These are phyloP conservation scores for Geotrichum phurueaensis DNA, from an alignment of 1,139 yeast genomes.

Conservation along the genomic window DNA sequence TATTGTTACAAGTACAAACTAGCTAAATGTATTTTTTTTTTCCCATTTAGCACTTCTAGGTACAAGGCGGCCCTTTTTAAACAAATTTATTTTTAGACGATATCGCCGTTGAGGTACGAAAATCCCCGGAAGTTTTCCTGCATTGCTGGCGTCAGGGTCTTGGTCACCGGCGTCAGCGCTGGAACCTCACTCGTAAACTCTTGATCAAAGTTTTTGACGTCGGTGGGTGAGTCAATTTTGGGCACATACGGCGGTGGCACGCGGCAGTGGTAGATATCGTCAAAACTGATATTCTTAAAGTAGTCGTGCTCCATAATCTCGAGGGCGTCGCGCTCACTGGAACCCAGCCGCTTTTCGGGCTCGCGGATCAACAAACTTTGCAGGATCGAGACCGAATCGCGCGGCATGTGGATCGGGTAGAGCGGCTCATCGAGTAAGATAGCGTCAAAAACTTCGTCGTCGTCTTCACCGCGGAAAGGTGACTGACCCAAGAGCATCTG, in stretches of 20 bases:
- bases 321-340: slow-evolving; percentile 79
- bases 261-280: slow-evolving; percentile 66
- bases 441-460: slow-evolving; percentile 95
- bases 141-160: slow-evolving; percentile 76
- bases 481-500: slow-evolving; percentile 96
- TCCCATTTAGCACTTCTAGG: not conserved
- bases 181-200: slow-evolving; percentile 96
- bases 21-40: not conserved
- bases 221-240: slow-evolving; percentile 77
- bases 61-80: not conserved
- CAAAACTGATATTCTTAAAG: slow-evolving; percentile 83
- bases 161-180: slow-evolving; percentile 87
- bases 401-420: slow-evolving; percentile 95
- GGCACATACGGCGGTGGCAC: slow-evolving; percentile 69
- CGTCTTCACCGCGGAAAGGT: slow-evolving; percentile 97
- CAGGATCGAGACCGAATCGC: slow-evolving; percentile 88
- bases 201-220: slow-evolving; percentile 86
- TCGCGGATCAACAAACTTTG: slow-evolving; percentile 88
- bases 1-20: not conserved
- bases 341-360: slow-evolving; percentile 75
- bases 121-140: slow-evolving; percentile 98
- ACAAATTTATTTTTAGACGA: not conserved
- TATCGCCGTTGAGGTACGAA: slow-evolving; percentile 74
- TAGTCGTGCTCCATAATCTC: slow-evolving; percentile 95
- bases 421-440: slow-evolving; percentile 95